These are phyloP conservation scores for Hypericum perforatum DNA, from an alignment of 345 rosid genomes.

Conservation along the genomic window DNA sequence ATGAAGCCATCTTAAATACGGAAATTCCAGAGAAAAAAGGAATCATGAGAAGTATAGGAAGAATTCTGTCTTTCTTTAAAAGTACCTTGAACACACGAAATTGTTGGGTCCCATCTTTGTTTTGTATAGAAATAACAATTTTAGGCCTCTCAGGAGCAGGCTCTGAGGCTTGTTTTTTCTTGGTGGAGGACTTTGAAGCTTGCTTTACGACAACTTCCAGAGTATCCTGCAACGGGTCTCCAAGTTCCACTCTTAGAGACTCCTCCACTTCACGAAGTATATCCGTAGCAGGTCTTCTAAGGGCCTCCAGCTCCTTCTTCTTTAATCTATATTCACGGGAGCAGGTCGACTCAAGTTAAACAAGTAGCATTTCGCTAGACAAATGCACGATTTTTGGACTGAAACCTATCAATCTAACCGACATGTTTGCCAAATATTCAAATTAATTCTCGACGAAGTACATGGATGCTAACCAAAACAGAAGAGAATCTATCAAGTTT, in stretches of 20 bases:
- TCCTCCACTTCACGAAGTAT: constrained; percentile 46
- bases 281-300: constrained; percentile 41
- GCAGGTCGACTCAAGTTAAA: constrained; percentile 7
- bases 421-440: too few species aligned
- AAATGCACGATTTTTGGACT: too few species aligned
- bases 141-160: constrained; percentile 40
- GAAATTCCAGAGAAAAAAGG: too few species aligned
- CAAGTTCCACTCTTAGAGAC: constrained; percentile 28
- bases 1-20: too few species aligned
- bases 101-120: constrained; percentile 49
- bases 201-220: constrained; percentile 24
- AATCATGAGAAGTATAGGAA: too few species aligned
- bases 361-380: too few species aligned
- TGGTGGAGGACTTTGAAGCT: constrained; percentile 16
- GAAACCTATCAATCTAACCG: too few species aligned
- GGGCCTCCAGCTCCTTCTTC: constrained; percentile 60
- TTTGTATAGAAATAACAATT: constrained; percentile 64
- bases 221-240: constrained; percentile 21
- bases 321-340: constrained; percentile 36
- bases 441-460: too few species aligned
- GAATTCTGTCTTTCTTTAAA: background rate
- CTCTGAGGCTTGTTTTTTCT: background rate
- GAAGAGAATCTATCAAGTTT: too few species aligned
- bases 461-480: too few species aligned
- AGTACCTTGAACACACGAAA: constrained; percentile 60